Evolutionary conservation across 352 stramenopile genomes (phyloP), one percentile per base, ranked within the genome.

Genomic region (Globisporangium alternatum): DNA sequence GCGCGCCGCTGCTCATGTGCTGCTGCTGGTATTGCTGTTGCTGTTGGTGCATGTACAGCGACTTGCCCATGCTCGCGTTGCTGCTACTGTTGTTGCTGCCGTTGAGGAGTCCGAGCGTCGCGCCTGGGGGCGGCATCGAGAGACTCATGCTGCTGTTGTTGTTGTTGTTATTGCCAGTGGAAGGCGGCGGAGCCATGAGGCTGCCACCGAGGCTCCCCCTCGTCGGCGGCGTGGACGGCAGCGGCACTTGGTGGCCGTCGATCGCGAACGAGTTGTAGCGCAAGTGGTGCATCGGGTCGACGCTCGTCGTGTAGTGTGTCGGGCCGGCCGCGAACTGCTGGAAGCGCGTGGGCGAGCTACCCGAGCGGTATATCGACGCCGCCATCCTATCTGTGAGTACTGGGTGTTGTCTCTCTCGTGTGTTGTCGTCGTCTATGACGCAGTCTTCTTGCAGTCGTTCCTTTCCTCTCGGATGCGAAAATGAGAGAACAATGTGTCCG

Each of bases 301-400:
- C 70, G 2, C 68, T 56, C 59, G 77, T 86, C 67, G 80, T 81
- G 66, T 91, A 91, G 68, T 92, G 83, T 56, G 79, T 86, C 61
- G 86, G 80, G 4, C 61, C 61, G 7, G 61, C 37, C 21, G 74
- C 66, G 67, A 92, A 88, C 54, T 43, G 54, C 53, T 80, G 72
- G 62, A 92, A 86, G 39, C 81, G 79, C 67, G 76, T 77, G 31
- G 78, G 74, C 54, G 77, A 75, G 51, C 73, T 76, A 43, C 52
- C 39, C 37, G 60, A 21, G 64, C 83, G 83, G 74, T 92, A 92
- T 39, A 90, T 86, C 19, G 83, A 86, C 44, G 83, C 81, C 75
- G 89, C 89, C 51, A 49, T 72, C 2, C 8, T 25, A 52, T 10
- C 25, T 52, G 22, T 22, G 15, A 13, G 47, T 15, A 53, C 13